Evolutionary conservation across 2,329 filamentous ascomycete genomes (phyloP).

Genomic region (Eutypa lata): DNA sequence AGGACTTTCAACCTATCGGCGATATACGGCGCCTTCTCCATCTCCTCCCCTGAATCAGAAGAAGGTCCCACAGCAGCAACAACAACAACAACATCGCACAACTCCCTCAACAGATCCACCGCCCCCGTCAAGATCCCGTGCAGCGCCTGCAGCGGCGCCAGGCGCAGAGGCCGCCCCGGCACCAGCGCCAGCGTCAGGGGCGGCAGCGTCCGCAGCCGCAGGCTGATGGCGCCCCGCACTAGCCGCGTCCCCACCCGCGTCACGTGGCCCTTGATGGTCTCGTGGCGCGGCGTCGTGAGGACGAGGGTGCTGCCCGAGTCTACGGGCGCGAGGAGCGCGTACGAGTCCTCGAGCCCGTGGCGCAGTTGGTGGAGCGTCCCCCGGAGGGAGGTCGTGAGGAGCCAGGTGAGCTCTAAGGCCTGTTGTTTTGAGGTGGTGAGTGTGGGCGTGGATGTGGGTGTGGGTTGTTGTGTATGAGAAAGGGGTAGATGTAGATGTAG

Average conservation of each 20-base stretch:
- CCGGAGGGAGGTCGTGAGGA: slow-evolving; percentile 45
- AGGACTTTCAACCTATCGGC: slow-evolving; percentile 55
- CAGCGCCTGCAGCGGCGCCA: slow-evolving; percentile 69
- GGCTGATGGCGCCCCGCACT: slow-evolving; percentile 79
- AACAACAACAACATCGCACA: not conserved
- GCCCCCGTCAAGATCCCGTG: slow-evolving; percentile 78
- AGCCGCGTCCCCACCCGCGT: slow-evolving; percentile 88
- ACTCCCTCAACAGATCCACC: slow-evolving; percentile 65
- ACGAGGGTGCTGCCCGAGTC: slow-evolving; percentile 87
- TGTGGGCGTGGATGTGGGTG: slow-evolving; percentile 2
- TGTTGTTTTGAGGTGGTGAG: slow-evolving; percentile 18
- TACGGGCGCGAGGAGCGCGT: slow-evolving; percentile 77
- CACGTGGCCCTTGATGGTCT: slow-evolving; percentile 87
- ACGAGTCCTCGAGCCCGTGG: slow-evolving; percentile 80
- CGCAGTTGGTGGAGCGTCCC: slow-evolving; percentile 48
- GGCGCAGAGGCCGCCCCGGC: slow-evolving; percentile 48
- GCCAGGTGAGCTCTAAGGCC: slow-evolving; percentile 52
- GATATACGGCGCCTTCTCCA: slow-evolving; percentile 52
- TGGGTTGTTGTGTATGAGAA: too few relatives aligned
- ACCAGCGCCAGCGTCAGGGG: slow-evolving; percentile 47
- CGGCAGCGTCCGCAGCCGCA: slow-evolving; percentile 70
- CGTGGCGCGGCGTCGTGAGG: slow-evolving; percentile 80
- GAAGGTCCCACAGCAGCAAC: too few relatives aligned
- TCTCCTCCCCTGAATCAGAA: too few relatives aligned
- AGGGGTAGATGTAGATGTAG: too few relatives aligned